A percentile compares a stretch with the other conserved stretches of the same genome.
Evolutionary conservation across 441 rosid genomes (phyloP).

Genomic region (Capsella rubella): DNA sequence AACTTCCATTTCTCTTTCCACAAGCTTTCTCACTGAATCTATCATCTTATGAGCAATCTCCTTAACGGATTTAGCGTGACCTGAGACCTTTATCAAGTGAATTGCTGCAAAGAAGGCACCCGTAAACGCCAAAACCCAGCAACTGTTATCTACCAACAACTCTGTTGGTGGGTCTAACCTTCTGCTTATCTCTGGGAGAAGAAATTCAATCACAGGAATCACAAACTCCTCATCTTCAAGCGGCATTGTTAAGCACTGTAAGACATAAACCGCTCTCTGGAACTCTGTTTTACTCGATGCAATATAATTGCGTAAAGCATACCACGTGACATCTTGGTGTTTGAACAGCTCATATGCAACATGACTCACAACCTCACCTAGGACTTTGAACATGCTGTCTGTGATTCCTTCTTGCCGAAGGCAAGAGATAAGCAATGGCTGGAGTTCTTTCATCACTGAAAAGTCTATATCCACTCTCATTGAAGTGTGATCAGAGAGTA

Average conservation of each 20-base stretch:
- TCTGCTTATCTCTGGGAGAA: conserved; percentile 13
- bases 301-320: conserved; percentile 16
- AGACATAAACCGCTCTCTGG: conserved; percentile 15
- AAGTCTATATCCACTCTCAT: neutral
- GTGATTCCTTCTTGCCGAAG: neutral
- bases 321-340: neutral
- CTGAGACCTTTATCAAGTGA: neutral
- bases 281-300: conserved; percentile 11
- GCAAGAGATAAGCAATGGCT: conserved; percentile 18
- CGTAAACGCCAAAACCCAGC: conserved; percentile 4
- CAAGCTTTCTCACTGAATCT: conserved; percentile 22
- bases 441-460: neutral
- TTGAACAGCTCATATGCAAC: neutral
- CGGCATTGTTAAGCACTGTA: conserved; percentile 25
- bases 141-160: conserved; percentile 3
- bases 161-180: conserved; percentile 22
- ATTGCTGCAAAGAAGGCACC: conserved; percentile 21
- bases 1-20: conserved; percentile 23
- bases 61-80: neutral
- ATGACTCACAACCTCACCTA: conserved; percentile 22
- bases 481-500: neutral
- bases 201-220: neutral
- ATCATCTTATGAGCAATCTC: neutral
- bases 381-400: conserved; percentile 4
- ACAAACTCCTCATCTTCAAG: neutral